Percentiles rank a stretch among this genome's conserved stretches.
Evolutionary conservation across 257 asterid species (phyloP).

Genomic region (Mentha longifolia): DNA sequence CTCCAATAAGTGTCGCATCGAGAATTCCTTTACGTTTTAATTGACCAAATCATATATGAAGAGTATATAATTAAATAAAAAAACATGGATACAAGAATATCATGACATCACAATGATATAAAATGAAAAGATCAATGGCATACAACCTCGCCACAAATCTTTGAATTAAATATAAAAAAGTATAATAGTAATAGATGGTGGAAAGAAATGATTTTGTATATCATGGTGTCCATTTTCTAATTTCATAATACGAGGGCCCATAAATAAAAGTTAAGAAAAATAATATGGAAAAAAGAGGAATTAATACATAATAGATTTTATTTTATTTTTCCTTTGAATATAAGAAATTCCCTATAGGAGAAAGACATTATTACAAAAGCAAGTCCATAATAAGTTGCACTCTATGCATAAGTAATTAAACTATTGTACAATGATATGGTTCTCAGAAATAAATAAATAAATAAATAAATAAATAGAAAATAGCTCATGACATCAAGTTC

Average conservation of each 20-base stretch:
- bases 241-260: neutral
- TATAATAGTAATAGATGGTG: neutral
- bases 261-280: neutral
- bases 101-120: neutral
- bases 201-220: neutral
- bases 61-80: neutral
- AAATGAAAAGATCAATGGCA: neutral
- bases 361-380: neutral
- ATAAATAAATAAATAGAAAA: no score
- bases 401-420: neutral
- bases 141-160: neutral
- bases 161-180: neutral
- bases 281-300: no score
- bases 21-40: neutral
- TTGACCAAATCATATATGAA: neutral
- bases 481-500: neutral
- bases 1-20: constrained; percentile 6
- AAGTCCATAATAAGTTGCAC: constrained; percentile 11
- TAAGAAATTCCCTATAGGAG: neutral
- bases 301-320: no score
- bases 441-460: no score
- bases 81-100: neutral
- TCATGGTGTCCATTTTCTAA: neutral
- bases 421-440: constrained; percentile 23
- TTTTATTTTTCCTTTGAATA: no score